A percentile compares a stretch with the other conserved stretches of the same genome.
These are phyloP conservation scores for Penicillium sp. DNA, from an alignment of 2,329 filamentous ascomycete genomes.

Conservation along the genomic window DNA sequence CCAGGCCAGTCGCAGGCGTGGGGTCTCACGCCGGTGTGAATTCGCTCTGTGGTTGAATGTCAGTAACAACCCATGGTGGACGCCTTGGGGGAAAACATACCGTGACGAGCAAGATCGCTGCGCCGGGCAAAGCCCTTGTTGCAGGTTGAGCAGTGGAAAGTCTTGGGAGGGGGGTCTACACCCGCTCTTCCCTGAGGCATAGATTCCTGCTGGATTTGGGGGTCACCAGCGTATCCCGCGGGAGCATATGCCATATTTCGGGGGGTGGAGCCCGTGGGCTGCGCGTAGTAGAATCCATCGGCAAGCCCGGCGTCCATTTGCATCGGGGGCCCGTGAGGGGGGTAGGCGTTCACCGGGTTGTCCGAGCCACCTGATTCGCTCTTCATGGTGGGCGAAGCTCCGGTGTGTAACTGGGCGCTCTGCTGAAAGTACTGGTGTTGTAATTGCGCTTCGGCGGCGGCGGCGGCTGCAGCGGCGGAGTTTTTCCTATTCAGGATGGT, in stretches of 20 bases:
- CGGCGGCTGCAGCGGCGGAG: constrained; percentile 45
- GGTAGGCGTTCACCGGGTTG: constrained; percentile 58
- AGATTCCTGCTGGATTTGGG: constrained; percentile 48
- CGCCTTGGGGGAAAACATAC: constrained; percentile 55
- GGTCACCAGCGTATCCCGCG: constrained; percentile 47
- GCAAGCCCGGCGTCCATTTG: constrained; percentile 44
- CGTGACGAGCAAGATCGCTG: constrained; percentile 91
- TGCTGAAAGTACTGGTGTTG: constrained; percentile 49
- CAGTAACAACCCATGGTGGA: constrained; percentile 1
- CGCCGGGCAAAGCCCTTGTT: constrained; percentile 88
- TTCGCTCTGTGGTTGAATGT: constrained; percentile 67
- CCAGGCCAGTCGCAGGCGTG: constrained; percentile 88
- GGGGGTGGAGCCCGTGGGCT: constrained; percentile 50
- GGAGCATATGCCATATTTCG: constrained; percentile 58
- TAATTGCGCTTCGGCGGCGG: constrained; percentile 45
- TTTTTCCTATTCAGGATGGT: constrained; percentile 54
- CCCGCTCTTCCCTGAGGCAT: constrained; percentile 45
- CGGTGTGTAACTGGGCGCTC: constrained; percentile 38
- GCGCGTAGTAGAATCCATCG: constrained; percentile 27
- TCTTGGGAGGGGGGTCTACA: constrained; percentile 61
- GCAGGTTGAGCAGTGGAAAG: constrained; percentile 87
- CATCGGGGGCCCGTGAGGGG: constrained; percentile 55
- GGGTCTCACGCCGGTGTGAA: constrained; percentile 86
- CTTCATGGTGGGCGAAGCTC: constrained; percentile 56
- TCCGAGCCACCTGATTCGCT: constrained; percentile 61